Evolutionary conservation across 116 monocot species (phyloP), one percentile per base, ranked within the genome.

Genomic region (Phalaenopsis hybrid): DNA sequence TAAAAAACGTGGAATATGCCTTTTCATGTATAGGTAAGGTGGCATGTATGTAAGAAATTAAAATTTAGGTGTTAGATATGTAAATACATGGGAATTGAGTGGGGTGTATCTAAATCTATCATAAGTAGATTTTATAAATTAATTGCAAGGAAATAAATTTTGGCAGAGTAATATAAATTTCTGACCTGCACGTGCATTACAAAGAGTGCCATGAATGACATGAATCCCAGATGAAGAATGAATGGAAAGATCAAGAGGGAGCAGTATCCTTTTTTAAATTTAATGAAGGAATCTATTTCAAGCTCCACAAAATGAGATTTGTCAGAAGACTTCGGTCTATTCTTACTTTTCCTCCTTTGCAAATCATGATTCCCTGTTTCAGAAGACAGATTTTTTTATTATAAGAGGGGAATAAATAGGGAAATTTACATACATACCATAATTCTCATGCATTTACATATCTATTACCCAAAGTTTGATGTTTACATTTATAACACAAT

Each of bases 101-200:
- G 48, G 8, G 4, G 6, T 48, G 48, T 48, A 48, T 48, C 8
- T 48, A 48, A 48, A 48, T 48, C 9, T 48, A 3, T 6, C 45
- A 4, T 45, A 37, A 37, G 37, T 37, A 37, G 37, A 37, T 13
- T 37, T 13, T 12, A 72, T 1, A 72, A 72, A 15, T 72, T 41
- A 72, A 72, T 12, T 72, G 72, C 37, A 15, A 72, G 41, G 15
- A 70, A 72, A 72, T 1, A 15, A 33, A 41, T 1, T 28, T 6
- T 23, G 28, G 28, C 50, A 25, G 6, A 75, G 21, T 75, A 10
- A 23, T 12, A 41, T 16, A 74, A 81, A 52, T 58, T 11, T 23
- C 84, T 83, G 21, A 95, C 95, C 92, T 95, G 95, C 10, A 93
- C 95, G 75, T 95, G 91, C 93, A 95, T 95, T 41, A 95, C 83